A percentile compares a stretch with the other conserved stretches of the same genome.
phyloP scores from a whole-genome alignment of 331 rosid species.

The Spiraea crenata region DNA sequence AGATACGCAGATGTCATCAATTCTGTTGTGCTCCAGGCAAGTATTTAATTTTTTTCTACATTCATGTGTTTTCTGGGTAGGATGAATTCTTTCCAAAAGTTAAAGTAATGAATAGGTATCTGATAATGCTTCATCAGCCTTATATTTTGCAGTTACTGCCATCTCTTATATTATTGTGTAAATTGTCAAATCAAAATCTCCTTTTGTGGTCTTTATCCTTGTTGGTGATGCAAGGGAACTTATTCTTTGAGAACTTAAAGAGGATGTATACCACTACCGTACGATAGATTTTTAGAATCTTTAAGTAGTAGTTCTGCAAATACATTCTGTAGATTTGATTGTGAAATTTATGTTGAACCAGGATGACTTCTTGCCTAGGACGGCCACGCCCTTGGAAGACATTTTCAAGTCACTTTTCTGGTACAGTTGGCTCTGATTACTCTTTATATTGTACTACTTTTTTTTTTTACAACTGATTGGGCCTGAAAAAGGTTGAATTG shows the following conservation, averaged over 20 bases:
- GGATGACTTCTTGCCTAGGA: conserved; percentile 97
- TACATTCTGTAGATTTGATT: conserved; percentile 18
- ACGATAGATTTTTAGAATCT: neutral
- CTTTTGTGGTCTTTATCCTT: neutral
- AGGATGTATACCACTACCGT: neutral
- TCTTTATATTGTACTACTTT: neutral
- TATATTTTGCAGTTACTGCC: neutral
- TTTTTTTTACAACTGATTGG: conserved; percentile 11
- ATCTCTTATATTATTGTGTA: neutral
- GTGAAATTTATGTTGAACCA: conserved; percentile 33
- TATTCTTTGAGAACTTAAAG: neutral
- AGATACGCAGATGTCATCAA: conserved; percentile 91
- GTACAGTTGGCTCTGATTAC: conserved; percentile 38
- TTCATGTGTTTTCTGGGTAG: conserved; percentile 3
- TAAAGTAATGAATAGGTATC: neutral
- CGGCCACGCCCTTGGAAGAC: conserved; percentile 98
- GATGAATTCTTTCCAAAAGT: neutral
- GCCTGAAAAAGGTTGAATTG: neutral
- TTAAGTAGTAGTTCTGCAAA: neutral
- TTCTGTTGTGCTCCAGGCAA: conserved; percentile 93
- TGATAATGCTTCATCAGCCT: neutral
- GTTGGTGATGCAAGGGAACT: conserved; percentile 6
- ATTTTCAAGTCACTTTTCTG: conserved; percentile 93
- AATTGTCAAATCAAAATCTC: neutral
- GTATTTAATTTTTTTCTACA: conserved; percentile 22